Evolutionary conservation across 768 basidiomycete species (phyloP).

Genomic region (Suillus ampliporus): DNA sequence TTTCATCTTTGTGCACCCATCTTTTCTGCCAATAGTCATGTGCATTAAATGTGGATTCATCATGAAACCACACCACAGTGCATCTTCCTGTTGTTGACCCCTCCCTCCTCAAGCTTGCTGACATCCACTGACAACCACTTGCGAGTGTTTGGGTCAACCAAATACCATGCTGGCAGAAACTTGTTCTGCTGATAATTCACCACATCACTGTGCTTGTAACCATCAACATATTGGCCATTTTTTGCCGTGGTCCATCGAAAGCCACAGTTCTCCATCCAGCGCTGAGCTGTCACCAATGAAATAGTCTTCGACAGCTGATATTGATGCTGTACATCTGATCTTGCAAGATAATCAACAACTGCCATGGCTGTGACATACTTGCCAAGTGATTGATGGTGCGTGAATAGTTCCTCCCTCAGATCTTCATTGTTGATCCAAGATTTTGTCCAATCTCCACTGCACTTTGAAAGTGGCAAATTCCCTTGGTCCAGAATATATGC

Average conservation of each 20-base stretch:
- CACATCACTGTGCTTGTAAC: conserved; percentile 38
- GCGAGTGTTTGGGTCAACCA: no score
- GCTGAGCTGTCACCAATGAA: conserved; percentile 32
- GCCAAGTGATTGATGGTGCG: conserved; percentile 19
- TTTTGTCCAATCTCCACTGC: conserved; percentile 16
- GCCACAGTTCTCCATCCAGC: conserved; percentile 26
- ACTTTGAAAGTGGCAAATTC: conserved; percentile 19
- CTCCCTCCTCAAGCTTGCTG: no score
- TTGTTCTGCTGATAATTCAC: conserved; percentile 35
- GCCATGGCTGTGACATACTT: conserved; percentile 31
- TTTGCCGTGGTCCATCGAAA: conserved; percentile 28
- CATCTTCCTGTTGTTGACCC: no score
- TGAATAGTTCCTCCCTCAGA: conserved; percentile 31
- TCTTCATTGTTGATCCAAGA: conserved; percentile 39
- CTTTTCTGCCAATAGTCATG: no score
- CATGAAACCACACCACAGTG: no score
- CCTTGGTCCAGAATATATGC: conserved; percentile 26
- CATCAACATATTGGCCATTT: conserved; percentile 22
- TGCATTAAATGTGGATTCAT: no score
- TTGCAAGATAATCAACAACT: conserved; percentile 24
- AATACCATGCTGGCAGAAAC: not conserved
- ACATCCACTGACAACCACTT: no score
- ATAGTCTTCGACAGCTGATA: conserved; percentile 24
- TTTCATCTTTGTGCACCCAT: no score
- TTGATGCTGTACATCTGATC: conserved; percentile 4